Conservation (phyloP, 768 basidiomycete genomes). For the Termitomyces titanicus region DNA sequence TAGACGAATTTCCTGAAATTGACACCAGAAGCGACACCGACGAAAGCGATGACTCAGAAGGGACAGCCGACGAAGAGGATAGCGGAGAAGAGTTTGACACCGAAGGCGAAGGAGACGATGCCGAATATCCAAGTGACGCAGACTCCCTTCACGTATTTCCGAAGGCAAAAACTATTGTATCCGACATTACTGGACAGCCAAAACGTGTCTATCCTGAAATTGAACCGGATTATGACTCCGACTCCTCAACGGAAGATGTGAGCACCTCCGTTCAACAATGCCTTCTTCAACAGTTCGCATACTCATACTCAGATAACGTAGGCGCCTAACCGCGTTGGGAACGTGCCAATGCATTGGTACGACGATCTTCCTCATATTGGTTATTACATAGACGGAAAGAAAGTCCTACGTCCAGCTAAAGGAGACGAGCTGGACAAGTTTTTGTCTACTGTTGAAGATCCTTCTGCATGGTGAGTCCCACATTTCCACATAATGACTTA, state of each 20-base stretch:
- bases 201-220: constrained; percentile 87
- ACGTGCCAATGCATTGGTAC: constrained; percentile 98
- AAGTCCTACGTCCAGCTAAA: constrained; percentile 87
- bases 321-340: constrained; percentile 93
- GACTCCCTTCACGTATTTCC: constrained; percentile 52
- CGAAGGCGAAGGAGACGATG: constrained; percentile 37
- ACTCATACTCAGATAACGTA: constrained; percentile 31
- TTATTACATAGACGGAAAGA: constrained; percentile 93
- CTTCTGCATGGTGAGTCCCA: constrained; percentile 73
- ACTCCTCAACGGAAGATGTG: constrained; percentile 91
- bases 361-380: constrained; percentile 99
- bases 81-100: constrained; percentile 27
- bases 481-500: neutral
- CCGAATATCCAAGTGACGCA: constrained; percentile 40
- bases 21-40: constrained; percentile 50
- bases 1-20: constrained; percentile 75
- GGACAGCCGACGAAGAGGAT: constrained; percentile 29
- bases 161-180: constrained; percentile 64
- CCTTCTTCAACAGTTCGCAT: constrained; percentile 2
- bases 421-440: constrained; percentile 99
- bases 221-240: constrained; percentile 87
- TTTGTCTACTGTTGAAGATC: constrained; percentile 88
- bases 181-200: constrained; percentile 78
- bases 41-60: neutral
- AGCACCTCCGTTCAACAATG: constrained; percentile 23